Base-by-base conservation (phyloP, 31 red algal genomes). In the Asparagopsis taxiformis region DNA sequence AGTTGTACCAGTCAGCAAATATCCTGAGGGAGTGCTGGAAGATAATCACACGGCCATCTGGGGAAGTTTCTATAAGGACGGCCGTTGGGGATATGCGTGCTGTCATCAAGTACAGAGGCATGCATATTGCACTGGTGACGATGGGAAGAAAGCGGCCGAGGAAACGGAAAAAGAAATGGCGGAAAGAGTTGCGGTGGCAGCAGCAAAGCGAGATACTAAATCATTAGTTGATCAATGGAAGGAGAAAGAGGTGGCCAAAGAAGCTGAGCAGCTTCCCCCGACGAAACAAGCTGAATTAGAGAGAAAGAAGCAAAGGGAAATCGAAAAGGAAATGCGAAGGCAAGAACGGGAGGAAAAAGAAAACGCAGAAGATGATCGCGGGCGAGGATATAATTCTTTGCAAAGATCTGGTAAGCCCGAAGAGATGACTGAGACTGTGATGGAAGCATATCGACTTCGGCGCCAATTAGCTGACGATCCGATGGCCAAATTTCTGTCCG, bases 21-120 rank as follows among this genome's bases (percentile, higher is more conserved):
- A 96, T 91, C 67, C 59, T 7, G 93, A 96, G 50, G 93, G 91
- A 62, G 50, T 97, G 13, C 55, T 79, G 2, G 86, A 87, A 38
- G 74, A 84, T 60, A 82, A 91, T 57, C 87, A 91, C 58, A 82
- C 51, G 30, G 55, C 74, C 1, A 77, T 91, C 31, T 97, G 93
- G 87, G 87, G 87, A 20, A 91, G 81, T 35, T 85, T 74, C 59
- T 91, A 82, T 38, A 62, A 80, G 4, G 51, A 80, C 46, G 82
- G 78, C 20, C 46, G 70, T 4, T 97, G 93, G 93, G 79, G 78
- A 26, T 97, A 91, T 57, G 78, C 62, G 28, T 91, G 87, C 77
- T 91, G 93, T 66, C 63, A 64, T 26, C 87, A 91, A 55, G 74
- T 78, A 21, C 68, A 74, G 36, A 51, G 92, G 16, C 54, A 75